phyloP scores from a whole-genome alignment of 345 rosid genomes.

The Citrus trifoliata region DNA sequence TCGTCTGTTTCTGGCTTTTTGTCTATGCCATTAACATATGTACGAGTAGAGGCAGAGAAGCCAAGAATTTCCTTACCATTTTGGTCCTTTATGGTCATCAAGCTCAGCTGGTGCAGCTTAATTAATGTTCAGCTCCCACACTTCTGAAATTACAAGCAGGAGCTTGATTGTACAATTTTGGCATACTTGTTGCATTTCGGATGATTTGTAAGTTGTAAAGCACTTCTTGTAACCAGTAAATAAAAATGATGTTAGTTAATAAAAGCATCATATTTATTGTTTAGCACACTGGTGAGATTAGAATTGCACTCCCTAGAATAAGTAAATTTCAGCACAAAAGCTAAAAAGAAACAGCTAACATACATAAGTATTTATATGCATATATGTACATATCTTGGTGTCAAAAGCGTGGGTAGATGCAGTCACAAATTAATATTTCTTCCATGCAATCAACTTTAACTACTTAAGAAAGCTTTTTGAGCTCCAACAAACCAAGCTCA shows the following conservation, averaged over 20 bases:
- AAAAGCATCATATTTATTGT: background rate
- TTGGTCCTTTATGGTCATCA: background rate
- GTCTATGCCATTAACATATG: background rate
- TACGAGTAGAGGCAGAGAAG: too few relatives aligned
- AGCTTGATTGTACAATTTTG: background rate
- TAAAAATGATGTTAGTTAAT: background rate
- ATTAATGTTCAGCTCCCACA: background rate
- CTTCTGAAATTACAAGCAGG: background rate
- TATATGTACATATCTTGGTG: too few relatives aligned
- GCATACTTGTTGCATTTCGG: background rate
- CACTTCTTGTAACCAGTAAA: background rate
- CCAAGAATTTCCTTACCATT: background rate
- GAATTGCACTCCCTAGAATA: too few relatives aligned
- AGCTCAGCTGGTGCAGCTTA: background rate
- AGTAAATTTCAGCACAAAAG: too few relatives aligned
- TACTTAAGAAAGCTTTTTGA: background rate
- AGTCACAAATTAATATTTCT: background rate
- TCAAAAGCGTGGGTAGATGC: background rate
- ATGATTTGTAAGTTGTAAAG: background rate
- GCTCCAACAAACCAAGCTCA: background rate
- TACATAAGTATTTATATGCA: too few relatives aligned
- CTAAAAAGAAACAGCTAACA: too few relatives aligned
- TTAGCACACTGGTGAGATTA: too few relatives aligned
- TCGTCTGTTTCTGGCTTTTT: background rate
- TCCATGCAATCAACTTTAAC: background rate